phyloP scores from a whole-genome alignment of 495 filamentous ascomycete genomes.

The Aspergillus mulundensis region DNA sequence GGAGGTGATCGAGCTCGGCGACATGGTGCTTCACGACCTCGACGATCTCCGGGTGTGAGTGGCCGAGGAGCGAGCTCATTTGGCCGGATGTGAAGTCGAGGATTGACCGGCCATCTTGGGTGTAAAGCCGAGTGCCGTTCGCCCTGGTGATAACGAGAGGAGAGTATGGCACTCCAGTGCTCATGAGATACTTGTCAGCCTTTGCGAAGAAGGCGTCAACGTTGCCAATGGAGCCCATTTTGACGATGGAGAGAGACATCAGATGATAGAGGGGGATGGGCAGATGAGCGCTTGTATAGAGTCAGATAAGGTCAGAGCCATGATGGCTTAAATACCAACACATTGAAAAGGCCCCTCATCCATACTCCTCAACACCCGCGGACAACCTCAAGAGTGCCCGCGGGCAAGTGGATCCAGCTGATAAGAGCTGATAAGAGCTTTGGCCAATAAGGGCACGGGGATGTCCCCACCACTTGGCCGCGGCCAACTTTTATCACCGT shows the following conservation, averaged over 20 bases:
- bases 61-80: constrained; percentile 54
- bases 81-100: constrained; percentile 55
- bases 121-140: constrained; percentile 29
- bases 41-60: constrained; percentile 54
- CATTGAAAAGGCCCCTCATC: background rate
- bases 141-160: constrained; percentile 28
- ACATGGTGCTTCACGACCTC: constrained; percentile 40
- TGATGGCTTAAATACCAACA: background rate
- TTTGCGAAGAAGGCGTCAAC: constrained; percentile 17
- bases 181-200: constrained; percentile 26
- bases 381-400: background rate
- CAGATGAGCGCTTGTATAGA: background rate
- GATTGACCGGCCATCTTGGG: constrained; percentile 29
- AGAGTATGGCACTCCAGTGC: constrained; percentile 26
- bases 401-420: background rate
- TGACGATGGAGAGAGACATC: background rate
- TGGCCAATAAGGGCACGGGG: background rate
- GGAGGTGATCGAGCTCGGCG: constrained; percentile 48
- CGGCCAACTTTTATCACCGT: background rate
- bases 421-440: background rate
- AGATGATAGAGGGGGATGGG: background rate
- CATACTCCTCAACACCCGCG: background rate
- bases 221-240: background rate
- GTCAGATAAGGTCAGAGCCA: background rate
- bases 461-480: constrained; percentile 9